Evolutionary conservation across 768 basidiomycete species (phyloP), one percentile per base, ranked within the genome.

Genomic region (Leccinum pellstonianum): DNA sequence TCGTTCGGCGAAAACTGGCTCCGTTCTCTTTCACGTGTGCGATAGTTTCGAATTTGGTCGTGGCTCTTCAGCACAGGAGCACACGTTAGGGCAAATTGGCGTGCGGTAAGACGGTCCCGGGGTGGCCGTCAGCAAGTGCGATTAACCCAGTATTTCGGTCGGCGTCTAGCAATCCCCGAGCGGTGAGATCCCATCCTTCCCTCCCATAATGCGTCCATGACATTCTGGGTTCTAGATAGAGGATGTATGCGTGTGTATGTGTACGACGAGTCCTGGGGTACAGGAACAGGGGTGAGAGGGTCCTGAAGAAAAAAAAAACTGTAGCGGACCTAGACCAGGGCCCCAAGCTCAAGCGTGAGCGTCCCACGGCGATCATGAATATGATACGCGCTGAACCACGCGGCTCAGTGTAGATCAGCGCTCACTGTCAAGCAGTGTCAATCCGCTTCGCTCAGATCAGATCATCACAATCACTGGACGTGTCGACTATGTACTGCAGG

Each of bases 381-480:
- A 43, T n/a, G 10, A 43, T n/a, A n/a, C 9, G 35, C 47, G n/a
- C 2, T 48, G 19, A 14, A 25, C 52, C 63, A 62, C 53, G 54
- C 46, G 64, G 33, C 4, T 33, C 33, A 57, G 56, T 2, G 63
- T 27, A 41, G 48, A 64, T 64, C 64, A 54, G 43, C 52, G 64
- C 57, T 53, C 62, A 29, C 5, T 33, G 49, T 41, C 55, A 14
- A 21, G 41, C 51, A 27, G 47, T 33, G 35, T 29, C 55, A 17
- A 33, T 53, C 51, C 27, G 48, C 33, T 23, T 52, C 17, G 41
- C 41, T 14, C 41, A 31, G 64, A 62, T 65, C 21, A 43, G 19
- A 46, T 19, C 23, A 25, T 25, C 17, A 19, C n/a, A 12, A 65
- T 56, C 63, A 65, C 11, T 3, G 23, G 14, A 29, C 11, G 43